Evolutionary conservation across 2,329 filamentous ascomycete genomes (phyloP), one percentile per base, ranked within the genome.

Genomic region (Epicoccum sorghinum): DNA sequence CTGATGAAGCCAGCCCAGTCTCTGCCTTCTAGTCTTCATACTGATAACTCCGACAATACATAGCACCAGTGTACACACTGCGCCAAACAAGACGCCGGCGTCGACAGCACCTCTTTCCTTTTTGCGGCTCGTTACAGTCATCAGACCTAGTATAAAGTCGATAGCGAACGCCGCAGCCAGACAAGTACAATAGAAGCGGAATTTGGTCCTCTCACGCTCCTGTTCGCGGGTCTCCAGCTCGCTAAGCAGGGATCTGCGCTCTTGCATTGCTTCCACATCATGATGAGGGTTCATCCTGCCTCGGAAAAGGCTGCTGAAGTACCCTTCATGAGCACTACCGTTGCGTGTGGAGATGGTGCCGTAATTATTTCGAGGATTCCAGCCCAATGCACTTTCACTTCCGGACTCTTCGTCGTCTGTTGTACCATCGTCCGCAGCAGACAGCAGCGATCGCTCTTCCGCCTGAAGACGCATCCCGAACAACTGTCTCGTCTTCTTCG

Each of bases 51-150:
- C 71, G 29, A 71, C 60, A 37, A 66, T 44, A 30, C 68, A 65
- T 8, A 74, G 49, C 37, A 73, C 80, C 36, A 92, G 70, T 59
- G 87, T 89, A 27, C 84, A 79, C 29, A 89, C 80, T 13, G 89
- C 86, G 8, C 89, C 89, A 36, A 90, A 79, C 1, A 89, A 80
- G 2, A 90, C 88, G 7, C 87, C 89, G 0, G 84, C 84, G 64
- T 93, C 89, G 3, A 93, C 90, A 70, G 90, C 86, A n/a, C 86
- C 80, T 4, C 83, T 80, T 60, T 88, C 80, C 70, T 84, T 88
- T 68, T 86, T 87, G 41, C 84, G 81, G 7, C 89, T 89, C 1
- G 90, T 90, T 12, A 79, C 76, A 29, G 89, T 84, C 33, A 95
- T 82, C 8, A 89, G 79, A 33, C 80, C 80, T 0, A 89, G 84